Evolutionary conservation across 805 yeast species (phyloP).

Genomic region (Metschnikowia reukaufii): DNA sequence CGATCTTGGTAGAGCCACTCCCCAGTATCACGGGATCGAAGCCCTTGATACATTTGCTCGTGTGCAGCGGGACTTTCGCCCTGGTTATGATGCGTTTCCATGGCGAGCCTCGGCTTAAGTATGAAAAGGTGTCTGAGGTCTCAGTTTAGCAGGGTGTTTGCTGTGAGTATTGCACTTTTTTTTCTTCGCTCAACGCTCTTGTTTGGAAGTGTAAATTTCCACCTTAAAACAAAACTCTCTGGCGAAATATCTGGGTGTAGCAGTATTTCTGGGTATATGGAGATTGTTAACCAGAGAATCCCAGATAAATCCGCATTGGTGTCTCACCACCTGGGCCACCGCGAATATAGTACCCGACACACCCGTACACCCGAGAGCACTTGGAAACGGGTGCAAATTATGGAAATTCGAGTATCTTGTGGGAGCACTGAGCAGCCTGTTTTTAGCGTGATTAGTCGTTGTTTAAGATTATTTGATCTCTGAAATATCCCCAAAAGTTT

Average conservation of each 20-base stretch:
- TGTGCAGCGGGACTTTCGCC: constrained; percentile 3
- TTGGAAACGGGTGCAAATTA: background rate
- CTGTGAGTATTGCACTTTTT: too few relatives aligned
- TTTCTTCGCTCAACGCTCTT: too few relatives aligned
- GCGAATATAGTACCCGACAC: background rate
- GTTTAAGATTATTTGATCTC: background rate
- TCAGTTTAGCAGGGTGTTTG: too few relatives aligned
- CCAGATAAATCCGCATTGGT: background rate
- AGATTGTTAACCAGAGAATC: background rate
- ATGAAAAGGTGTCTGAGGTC: too few relatives aligned
- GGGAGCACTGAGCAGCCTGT: too few relatives aligned
- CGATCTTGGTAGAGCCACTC: constrained; percentile 39
- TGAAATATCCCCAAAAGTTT: background rate
- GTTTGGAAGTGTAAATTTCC: too few relatives aligned
- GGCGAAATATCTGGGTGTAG: too few relatives aligned
- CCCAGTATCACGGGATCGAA: constrained; percentile 33
- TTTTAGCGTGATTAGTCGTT: background rate
- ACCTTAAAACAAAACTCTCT: too few relatives aligned
- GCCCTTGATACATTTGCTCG: constrained; percentile 8
- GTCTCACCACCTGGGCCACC: background rate
- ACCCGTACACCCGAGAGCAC: background rate
- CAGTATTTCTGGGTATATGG: background rate
- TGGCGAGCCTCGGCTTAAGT: background rate
- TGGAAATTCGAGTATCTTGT: background rate
- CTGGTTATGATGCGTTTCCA: background rate